A percentile compares a stretch with the other conserved stretches of the same genome.
Evolutionary conservation across 805 yeast genomes (phyloP).

Genomic region (Candida maltosa): DNA sequence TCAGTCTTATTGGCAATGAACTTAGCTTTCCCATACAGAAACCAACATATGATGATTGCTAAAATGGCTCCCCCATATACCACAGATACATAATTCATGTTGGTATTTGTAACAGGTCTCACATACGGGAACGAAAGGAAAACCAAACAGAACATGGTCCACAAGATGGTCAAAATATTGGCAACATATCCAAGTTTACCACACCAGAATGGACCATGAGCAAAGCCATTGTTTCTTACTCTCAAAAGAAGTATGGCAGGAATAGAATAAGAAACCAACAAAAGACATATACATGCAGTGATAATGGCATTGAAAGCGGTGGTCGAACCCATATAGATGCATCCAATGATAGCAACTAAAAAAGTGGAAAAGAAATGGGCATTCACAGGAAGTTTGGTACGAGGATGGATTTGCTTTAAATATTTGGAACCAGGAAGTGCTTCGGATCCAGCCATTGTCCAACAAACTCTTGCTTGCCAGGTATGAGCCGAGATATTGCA

Average conservation of each 20-base stretch:
- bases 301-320: slow-evolving; percentile 68
- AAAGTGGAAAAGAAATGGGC: slow-evolving; percentile 56
- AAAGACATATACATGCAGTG: slow-evolving; percentile 56
- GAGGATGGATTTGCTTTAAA: slow-evolving; percentile 48
- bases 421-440: slow-evolving; percentile 55
- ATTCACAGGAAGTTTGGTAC: slow-evolving; percentile 56
- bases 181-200: slow-evolving; percentile 51
- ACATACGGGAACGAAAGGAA: slow-evolving; percentile 64
- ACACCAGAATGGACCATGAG: slow-evolving; percentile 60
- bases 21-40: too few species aligned
- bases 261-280: slow-evolving; percentile 54
- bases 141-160: slow-evolving; percentile 58
- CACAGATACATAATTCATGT: slow-evolving; percentile 65
- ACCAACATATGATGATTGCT: too few species aligned
- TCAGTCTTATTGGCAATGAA: too few species aligned
- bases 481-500: slow-evolving; percentile 62
- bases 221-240: slow-evolving; percentile 51
- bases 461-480: slow-evolving; percentile 65
- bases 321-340: slow-evolving; percentile 62
- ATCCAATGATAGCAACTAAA: slow-evolving; percentile 53
- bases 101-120: slow-evolving; percentile 57
- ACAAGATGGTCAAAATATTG: slow-evolving; percentile 48
- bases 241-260: slow-evolving; percentile 43
- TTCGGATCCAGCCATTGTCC: slow-evolving; percentile 67
- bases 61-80: slow-evolving; percentile 27